Evolutionary conservation across 768 basidiomycete genomes (phyloP).

Genomic region (Phanerodontia chrysosporium): DNA sequence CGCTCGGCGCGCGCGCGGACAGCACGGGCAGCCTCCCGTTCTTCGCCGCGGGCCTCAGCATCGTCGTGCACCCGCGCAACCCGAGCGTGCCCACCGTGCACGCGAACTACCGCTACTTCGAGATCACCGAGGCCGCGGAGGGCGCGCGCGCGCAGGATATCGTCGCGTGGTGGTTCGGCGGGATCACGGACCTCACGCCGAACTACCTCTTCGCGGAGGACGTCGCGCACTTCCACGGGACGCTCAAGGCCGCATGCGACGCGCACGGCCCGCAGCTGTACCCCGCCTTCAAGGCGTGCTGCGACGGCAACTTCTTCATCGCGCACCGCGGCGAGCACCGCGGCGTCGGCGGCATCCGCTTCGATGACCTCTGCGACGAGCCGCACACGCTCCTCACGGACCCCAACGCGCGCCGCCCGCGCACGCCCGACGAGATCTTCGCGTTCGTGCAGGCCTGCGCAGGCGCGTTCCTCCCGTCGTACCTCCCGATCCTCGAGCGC

Average conservation of each 20-base stretch:
- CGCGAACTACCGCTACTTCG: conserved; percentile 93
- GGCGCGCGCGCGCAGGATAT: conserved; percentile 41
- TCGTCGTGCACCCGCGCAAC: conserved; percentile 88
- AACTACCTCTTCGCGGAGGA: conserved; percentile 88
- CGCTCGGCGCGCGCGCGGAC: conserved; percentile 52
- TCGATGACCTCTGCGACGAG: conserved; percentile 81
- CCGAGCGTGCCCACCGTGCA: conserved; percentile 89
- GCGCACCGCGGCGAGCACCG: conserved; percentile 81
- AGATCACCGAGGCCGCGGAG: conserved; percentile 56
- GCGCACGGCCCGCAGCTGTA: conserved; percentile 65
- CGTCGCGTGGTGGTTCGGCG: conserved; percentile 98
- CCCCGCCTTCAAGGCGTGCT: conserved; percentile 86
- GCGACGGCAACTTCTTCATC: conserved; percentile 95
- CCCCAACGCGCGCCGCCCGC: conserved; percentile 37
- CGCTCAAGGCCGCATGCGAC: conserved; percentile 72
- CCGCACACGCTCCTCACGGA: conserved; percentile 54
- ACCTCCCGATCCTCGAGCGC: conserved; percentile 72
- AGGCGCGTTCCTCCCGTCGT: conserved; percentile 79
- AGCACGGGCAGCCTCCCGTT: conserved; percentile 64
- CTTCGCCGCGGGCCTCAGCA: conserved; percentile 83
- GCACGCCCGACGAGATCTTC: conserved; percentile 67
- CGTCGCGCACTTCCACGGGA: conserved; percentile 78
- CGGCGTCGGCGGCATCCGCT: conserved; percentile 92
- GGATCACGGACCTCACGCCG: conserved; percentile 91
- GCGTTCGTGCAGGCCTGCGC: conserved; percentile 65